phyloP scores from a whole-genome alignment of 345 rosid genomes.

The Melaleuca alternifolia region DNA sequence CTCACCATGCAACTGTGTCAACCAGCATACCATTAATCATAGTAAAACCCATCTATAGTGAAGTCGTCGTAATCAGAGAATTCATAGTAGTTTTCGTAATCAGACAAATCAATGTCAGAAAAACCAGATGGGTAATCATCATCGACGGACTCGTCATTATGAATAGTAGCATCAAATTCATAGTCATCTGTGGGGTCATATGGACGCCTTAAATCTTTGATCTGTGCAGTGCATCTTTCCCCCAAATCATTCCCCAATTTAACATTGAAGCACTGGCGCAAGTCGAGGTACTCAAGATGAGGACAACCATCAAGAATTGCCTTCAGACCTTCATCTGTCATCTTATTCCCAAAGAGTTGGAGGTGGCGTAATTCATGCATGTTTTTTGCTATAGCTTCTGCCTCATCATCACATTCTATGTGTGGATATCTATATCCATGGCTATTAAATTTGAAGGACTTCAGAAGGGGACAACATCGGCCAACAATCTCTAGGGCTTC shows the following conservation, averaged over 20 bases:
- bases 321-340: constrained; percentile 47
- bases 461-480: constrained; percentile 27
- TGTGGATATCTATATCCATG: constrained; percentile 4
- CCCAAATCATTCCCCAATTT: constrained; percentile 26
- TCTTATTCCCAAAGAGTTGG: constrained; percentile 40
- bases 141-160: constrained; percentile 4
- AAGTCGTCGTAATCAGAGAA: constrained; percentile 6
- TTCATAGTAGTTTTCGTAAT: constrained; percentile 22
- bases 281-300: constrained; percentile 54
- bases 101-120: constrained; percentile 34
- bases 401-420: constrained; percentile 31
- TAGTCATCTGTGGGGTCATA: constrained; percentile 34
- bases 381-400: constrained; percentile 47
- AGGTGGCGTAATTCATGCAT: constrained; percentile 45
- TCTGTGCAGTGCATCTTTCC: constrained; percentile 29
- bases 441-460: constrained; percentile 24
- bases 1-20: neutral
- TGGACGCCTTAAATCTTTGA: constrained; percentile 40
- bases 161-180: constrained; percentile 13
- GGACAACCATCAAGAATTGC: constrained; percentile 57
- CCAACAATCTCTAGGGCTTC: constrained; percentile 21
- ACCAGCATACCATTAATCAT: neutral
- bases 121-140: constrained; percentile 23
- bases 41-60: neutral
- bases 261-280: constrained; percentile 54